Percentiles rank a stretch among this genome's conserved stretches.
These are phyloP conservation scores for Myxozyma nipponensis DNA, from an alignment of 805 yeast genomes.

Conservation along the genomic window DNA sequence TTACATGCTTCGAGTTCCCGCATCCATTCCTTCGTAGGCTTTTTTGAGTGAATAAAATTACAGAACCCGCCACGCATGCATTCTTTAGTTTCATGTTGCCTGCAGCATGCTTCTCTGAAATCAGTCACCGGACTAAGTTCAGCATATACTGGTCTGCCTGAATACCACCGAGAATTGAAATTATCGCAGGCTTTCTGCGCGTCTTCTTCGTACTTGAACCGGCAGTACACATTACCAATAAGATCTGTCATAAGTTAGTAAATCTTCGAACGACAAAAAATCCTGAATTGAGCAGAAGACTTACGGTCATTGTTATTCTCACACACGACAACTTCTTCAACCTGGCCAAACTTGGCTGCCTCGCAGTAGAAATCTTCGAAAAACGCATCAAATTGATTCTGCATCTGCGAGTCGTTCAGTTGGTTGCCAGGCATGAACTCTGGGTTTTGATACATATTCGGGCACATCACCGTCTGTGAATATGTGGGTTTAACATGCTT, in stretches of 20 bases:
- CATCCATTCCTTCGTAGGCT: slow-evolving; percentile 48
- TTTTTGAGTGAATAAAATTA: slow-evolving; percentile 76
- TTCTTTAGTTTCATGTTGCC: slow-evolving; percentile 56
- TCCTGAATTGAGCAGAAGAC: slow-evolving; percentile 3
- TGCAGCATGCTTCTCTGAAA: slow-evolving; percentile 69
- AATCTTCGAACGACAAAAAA: neutral
- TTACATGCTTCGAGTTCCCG: slow-evolving; percentile 45
- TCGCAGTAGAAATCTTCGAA: slow-evolving; percentile 71
- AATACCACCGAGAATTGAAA: slow-evolving; percentile 79
- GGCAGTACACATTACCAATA: slow-evolving; percentile 79
- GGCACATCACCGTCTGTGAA: slow-evolving; percentile 61
- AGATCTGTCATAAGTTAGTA: slow-evolving; percentile 40
- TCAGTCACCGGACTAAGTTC: slow-evolving; percentile 72
- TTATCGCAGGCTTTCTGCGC: slow-evolving; percentile 59
- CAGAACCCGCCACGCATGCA: slow-evolving; percentile 83
- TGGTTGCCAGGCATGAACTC: slow-evolving; percentile 34
- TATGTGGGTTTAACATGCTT: slow-evolving; percentile 59
- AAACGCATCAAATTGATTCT: slow-evolving; percentile 54
- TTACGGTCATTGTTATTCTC: slow-evolving; percentile 70
- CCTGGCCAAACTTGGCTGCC: slow-evolving; percentile 46
- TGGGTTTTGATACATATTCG: slow-evolving; percentile 64
- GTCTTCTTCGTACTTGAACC: slow-evolving; percentile 50
- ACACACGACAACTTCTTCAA: slow-evolving; percentile 67
- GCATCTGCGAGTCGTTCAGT: slow-evolving; percentile 40
- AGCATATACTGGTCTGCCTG: slow-evolving; percentile 70